Percentiles rank a stretch among this genome's conserved stretches.
phyloP scores from a whole-genome alignment of 805 yeast species.

The Cyberlindnera mrakii region DNA sequence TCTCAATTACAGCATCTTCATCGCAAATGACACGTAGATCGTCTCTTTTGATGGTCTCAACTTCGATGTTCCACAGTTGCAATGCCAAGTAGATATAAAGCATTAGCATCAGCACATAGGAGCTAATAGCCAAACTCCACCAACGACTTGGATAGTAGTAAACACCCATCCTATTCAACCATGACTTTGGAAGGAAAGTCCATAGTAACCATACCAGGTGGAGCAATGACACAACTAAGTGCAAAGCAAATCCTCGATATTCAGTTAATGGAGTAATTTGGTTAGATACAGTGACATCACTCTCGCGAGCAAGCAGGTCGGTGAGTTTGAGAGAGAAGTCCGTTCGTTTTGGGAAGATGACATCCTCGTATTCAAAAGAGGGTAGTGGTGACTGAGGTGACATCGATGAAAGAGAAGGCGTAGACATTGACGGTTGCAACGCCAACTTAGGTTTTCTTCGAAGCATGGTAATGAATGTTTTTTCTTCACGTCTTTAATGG shows the following conservation, averaged over 20 bases:
- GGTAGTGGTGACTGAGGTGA: neutral
- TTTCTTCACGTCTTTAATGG: no score
- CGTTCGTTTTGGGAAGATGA: slow-evolving; percentile 7
- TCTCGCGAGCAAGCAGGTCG: slow-evolving; percentile 56
- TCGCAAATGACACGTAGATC: slow-evolving; percentile 66
- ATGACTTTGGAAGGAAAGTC: slow-evolving; percentile 65
- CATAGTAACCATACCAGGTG: slow-evolving; percentile 58
- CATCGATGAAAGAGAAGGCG: slow-evolving; percentile 1
- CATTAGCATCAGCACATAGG: slow-evolving; percentile 65
- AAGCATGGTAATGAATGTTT: neutral
- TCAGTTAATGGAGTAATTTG: slow-evolving; percentile 58
- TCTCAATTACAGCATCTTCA: slow-evolving; percentile 34
- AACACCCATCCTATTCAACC: slow-evolving; percentile 47
- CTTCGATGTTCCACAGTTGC: slow-evolving; percentile 71
- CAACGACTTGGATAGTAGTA: slow-evolving; percentile 81
- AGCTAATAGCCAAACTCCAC: slow-evolving; percentile 84
- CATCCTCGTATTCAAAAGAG: slow-evolving; percentile 17
- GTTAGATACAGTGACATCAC: slow-evolving; percentile 58
- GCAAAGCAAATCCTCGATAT: slow-evolving; percentile 82
- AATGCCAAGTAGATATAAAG: slow-evolving; percentile 65
- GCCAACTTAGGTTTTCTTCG: neutral
- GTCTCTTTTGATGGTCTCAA: slow-evolving; percentile 52
- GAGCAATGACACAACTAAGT: slow-evolving; percentile 56
- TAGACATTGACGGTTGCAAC: slow-evolving; percentile 2
- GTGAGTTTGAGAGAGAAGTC: slow-evolving; percentile 22